Evolutionary conservation across 2,329 filamentous ascomycete species (phyloP).

Genomic region (Reticulascus tulasneorum): DNA sequence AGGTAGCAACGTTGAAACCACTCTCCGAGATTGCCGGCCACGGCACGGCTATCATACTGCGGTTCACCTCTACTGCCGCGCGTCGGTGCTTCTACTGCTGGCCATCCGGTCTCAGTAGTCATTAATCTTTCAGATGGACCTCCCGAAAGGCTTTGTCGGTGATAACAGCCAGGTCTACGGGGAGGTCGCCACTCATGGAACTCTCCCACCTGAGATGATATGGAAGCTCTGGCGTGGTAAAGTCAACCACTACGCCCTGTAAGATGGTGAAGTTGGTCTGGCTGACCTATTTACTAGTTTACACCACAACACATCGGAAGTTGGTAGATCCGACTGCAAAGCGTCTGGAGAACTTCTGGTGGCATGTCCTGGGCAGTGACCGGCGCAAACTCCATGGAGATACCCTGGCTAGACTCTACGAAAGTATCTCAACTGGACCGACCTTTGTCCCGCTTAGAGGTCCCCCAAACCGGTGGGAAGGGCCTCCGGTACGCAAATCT

Average conservation of each 20-base stretch:
- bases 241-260: slow-evolving; percentile 6
- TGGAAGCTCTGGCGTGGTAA: slow-evolving; percentile 14
- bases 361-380: slow-evolving; percentile 61
- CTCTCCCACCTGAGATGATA: slow-evolving; percentile 13
- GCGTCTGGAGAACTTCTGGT: slow-evolving; percentile 63
- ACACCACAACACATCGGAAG: slow-evolving; percentile 55
- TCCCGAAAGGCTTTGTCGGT: slow-evolving; percentile 16
- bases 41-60: slow-evolving; percentile 8
- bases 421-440: slow-evolving; percentile 54
- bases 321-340: slow-evolving; percentile 59
- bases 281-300: too few species aligned
- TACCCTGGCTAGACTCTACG: slow-evolving; percentile 51
- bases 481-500: slow-evolving; percentile 36
- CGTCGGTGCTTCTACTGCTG: slow-evolving; percentile 9
- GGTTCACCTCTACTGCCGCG: slow-evolving; percentile 1
- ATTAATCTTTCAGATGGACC: slow-evolving; percentile 13
- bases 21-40: slow-evolving; percentile 10
- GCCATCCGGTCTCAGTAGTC: slow-evolving; percentile 10
- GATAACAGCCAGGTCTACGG: slow-evolving; percentile 16
- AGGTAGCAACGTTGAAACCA: slow-evolving; percentile 10
- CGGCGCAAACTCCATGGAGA: slow-evolving; percentile 48
- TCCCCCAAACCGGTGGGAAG: slow-evolving; percentile 50
- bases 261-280: too few species aligned
- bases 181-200: slow-evolving; percentile 12
- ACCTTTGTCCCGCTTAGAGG: slow-evolving; percentile 53